Evolutionary conservation across 208 protist species (phyloP).

Genomic region (Leishmania lainsoni): DNA sequence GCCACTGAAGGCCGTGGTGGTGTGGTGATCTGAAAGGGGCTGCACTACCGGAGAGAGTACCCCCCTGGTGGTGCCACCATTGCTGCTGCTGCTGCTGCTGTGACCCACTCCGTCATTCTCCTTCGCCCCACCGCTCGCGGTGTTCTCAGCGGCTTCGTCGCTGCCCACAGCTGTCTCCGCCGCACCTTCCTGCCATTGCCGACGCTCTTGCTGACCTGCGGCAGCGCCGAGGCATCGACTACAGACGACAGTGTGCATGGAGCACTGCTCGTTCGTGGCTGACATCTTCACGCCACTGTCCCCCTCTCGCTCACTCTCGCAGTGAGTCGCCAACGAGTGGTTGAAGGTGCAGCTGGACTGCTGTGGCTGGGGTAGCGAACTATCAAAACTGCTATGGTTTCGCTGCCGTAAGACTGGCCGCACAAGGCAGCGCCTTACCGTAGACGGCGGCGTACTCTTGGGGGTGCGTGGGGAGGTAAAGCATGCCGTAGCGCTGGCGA

Average conservation of each 20-base stretch:
- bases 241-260: not conserved
- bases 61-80: not conserved
- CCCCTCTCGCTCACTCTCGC: not conserved
- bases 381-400: not conserved
- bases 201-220: not conserved
- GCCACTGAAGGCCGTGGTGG: not conserved
- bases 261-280: not conserved
- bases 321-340: not conserved
- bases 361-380: not conserved
- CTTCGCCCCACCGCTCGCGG: not conserved
- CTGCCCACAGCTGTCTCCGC: not conserved
- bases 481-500: not conserved
- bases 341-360: not conserved
- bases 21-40: not conserved
- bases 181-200: not conserved
- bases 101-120: not conserved
- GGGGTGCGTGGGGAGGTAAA: constrained; percentile 12
- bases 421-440: constrained; percentile 16
- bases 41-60: not conserved
- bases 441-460: constrained; percentile 8
- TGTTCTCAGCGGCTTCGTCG: not conserved
- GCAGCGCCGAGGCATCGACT: not conserved
- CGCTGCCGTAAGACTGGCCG: constrained; percentile 18
- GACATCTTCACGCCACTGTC: not conserved
- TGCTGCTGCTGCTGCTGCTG: not conserved